Base-by-base conservation (phyloP, 164 flowering plant species). In the Berberis thunbergii region DNA sequence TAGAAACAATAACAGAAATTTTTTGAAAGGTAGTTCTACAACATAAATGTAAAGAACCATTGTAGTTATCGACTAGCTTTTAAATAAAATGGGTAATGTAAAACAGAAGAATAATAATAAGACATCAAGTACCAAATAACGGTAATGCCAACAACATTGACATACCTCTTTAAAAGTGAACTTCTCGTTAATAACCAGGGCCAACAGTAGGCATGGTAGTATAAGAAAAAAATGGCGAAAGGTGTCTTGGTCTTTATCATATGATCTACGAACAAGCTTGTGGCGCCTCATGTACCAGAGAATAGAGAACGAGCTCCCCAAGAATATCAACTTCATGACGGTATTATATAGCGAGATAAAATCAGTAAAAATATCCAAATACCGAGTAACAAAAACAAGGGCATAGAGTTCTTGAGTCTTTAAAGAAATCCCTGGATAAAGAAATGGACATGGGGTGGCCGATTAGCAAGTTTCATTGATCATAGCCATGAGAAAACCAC, bases 351-450 rank as follows among this genome's bases (percentile, higher is more conserved):
- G 64, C 11, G 98, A 93, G 49, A 88, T 67, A 60, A 65, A 89
- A 70, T 75, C 65, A 1, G 90, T 88, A 68, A 93, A 88, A 12
- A 93, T 82, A 70, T 93, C 98, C 84, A 90, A 76, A 79, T 93
- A 93, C 62, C 96, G 91, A 67, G 86, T 78, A 12, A 81, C 82
- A 76, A 90, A 93, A 61, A 93, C 98, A 71, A 88, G 45, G 41
- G 95, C 93, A 67, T 85, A 92, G 50, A 92, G 84, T 67, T 92
- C 98, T 72, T 92, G 96, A 12, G 96, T 92, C 91, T 87, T 92
- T 84, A 92, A 76, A 41, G 98, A 92, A 76, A 89, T 45, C 12
- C 98, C 98, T 92, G 83, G 77, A 79, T 2, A 26, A 26, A 26
- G 26, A 26, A 26, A 26, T 26, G 26, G 26, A 26, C 26, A 26